These are phyloP conservation scores for Mortierella antarctica DNA, from an alignment of 192 early-diverging fungal species.

Conservation along the genomic window DNA sequence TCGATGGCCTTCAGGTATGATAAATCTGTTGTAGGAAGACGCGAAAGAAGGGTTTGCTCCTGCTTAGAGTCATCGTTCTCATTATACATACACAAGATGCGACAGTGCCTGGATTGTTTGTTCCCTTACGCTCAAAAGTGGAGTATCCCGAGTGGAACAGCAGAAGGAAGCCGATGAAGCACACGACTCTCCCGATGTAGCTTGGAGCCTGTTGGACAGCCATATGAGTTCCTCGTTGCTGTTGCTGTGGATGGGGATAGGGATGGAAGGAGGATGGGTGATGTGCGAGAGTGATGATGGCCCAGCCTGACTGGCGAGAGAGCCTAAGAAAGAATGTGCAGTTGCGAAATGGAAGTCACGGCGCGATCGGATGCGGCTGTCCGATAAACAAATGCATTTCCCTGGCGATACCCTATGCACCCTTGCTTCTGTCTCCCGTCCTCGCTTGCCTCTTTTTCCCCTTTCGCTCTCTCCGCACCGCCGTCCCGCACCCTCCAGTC, in stretches of 20 bases:
- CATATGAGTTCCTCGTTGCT: constrained; percentile 6
- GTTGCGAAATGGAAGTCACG: too few species aligned
- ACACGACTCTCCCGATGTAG: constrained; percentile 44
- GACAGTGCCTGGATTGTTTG: neutral
- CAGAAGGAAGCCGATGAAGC: constrained; percentile 55
- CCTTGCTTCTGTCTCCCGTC: neutral
- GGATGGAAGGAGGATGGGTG: neutral
- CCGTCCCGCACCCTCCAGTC: neutral
- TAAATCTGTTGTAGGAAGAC: constrained; percentile 47
- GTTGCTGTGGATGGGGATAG: neutral
- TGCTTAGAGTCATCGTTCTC: neutral
- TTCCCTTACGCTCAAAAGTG: constrained; percentile 63
- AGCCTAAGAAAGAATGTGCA: too few species aligned
- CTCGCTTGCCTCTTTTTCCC: neutral
- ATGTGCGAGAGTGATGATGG: too few species aligned
- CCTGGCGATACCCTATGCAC: too few species aligned
- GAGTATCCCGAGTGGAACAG: constrained; percentile 65
- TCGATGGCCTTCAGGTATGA: constrained; percentile 65
- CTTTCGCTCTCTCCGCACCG: neutral
- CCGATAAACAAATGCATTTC: neutral
- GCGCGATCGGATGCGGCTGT: neutral
- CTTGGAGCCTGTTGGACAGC: constrained; percentile 49
- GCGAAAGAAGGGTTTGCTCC: neutral
- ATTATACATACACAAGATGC: neutral
- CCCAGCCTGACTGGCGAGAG: too few species aligned